phyloP scores from a whole-genome alignment of 2,329 filamentous ascomycete genomes.

The Pestalotiopsis sp. region DNA sequence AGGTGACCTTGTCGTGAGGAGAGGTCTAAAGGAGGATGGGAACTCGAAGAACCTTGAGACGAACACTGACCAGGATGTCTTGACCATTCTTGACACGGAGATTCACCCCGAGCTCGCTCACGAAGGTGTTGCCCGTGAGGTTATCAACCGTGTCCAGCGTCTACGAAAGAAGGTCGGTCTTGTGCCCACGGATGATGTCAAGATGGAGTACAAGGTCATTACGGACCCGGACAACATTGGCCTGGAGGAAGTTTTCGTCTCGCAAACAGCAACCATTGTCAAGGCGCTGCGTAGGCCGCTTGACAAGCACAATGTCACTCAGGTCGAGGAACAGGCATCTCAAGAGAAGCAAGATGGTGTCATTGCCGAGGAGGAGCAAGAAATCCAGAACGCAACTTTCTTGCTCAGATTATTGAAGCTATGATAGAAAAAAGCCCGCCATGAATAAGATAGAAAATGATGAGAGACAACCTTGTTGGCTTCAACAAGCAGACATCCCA shows the following conservation, averaged over 20 bases:
- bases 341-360: constrained; percentile 55
- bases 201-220: constrained; percentile 87
- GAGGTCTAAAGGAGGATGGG: constrained; percentile 74
- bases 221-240: constrained; percentile 77
- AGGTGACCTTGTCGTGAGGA: constrained; percentile 82
- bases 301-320: constrained; percentile 66
- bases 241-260: constrained; percentile 68
- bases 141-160: constrained; percentile 90
- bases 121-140: constrained; percentile 87
- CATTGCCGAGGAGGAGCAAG: constrained; percentile 82
- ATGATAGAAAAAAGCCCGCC: constrained; percentile 33
- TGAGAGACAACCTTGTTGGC: not conserved
- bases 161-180: constrained; percentile 93
- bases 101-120: constrained; percentile 83
- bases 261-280: constrained; percentile 69
- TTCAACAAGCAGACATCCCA: not conserved
- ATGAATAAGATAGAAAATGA: constrained; percentile 15
- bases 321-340: constrained; percentile 59
- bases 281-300: constrained; percentile 78
- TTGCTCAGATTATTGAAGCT: constrained; percentile 76
- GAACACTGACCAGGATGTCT: constrained; percentile 85
- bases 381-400: constrained; percentile 82
- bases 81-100: constrained; percentile 85
- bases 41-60: constrained; percentile 77
- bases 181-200: constrained; percentile 89